Conservation (phyloP, 331 rosid species). For the Pyracantha coccinea region DNA sequence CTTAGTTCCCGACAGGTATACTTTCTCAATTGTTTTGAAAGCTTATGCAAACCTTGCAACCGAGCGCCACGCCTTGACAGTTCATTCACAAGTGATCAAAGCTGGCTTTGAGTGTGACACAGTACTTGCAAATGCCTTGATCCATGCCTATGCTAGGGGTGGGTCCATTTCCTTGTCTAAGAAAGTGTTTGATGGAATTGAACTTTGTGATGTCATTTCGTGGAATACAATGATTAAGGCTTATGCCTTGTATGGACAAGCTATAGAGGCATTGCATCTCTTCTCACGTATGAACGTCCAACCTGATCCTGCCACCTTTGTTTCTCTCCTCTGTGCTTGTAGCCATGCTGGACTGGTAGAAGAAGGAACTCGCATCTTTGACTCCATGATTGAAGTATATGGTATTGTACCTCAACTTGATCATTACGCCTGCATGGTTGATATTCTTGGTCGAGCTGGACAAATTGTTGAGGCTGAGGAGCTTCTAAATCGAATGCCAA, state of each 20-base stretch:
- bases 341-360: conserved; percentile 77
- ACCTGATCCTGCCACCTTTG: conserved; percentile 75
- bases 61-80: conserved; percentile 39
- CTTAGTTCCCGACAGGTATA: conserved; percentile 56
- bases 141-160: conserved; percentile 81
- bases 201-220: conserved; percentile 51
- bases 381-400: conserved; percentile 34
- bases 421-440: conserved; percentile 91
- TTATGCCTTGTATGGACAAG: conserved; percentile 72
- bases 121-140: conserved; percentile 60
- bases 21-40: conserved; percentile 68
- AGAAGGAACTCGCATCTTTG: conserved; percentile 53
- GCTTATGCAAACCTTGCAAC: conserved; percentile 67
- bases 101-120: conserved; percentile 53
- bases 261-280: conserved; percentile 55
- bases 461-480: conserved; percentile 54
- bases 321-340: conserved; percentile 78
- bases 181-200: conserved; percentile 49
- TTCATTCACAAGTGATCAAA: conserved; percentile 70
- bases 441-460: conserved; percentile 81
- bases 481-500: conserved; percentile 59
- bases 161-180: conserved; percentile 61
- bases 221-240: conserved; percentile 91
- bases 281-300: conserved; percentile 38
- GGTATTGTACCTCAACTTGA: conserved; percentile 53